Conservation (phyloP, 2,329 filamentous ascomycete genomes). For the Claviceps sp. region DNA sequence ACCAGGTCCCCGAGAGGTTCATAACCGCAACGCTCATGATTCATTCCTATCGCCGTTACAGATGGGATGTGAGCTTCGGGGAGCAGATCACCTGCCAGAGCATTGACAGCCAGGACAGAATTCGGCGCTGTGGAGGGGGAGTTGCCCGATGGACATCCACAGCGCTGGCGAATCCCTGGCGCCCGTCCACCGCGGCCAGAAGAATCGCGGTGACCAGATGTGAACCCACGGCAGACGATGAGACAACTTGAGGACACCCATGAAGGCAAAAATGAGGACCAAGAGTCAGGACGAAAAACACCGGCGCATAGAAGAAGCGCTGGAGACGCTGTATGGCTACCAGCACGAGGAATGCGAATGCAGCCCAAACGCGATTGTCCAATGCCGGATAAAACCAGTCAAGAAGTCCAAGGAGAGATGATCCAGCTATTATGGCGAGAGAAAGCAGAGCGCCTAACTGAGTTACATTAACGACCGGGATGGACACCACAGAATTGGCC, state of each 20-base stretch:
- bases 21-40: conserved; percentile 62
- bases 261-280: conserved; percentile 43
- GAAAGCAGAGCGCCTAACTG: conserved; percentile 92
- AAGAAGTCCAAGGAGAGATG: conserved; percentile 52
- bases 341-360: conserved; percentile 60
- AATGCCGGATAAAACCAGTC: conserved; percentile 54
- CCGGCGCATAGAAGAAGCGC: conserved; percentile 64
- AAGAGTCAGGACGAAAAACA: conserved; percentile 52
- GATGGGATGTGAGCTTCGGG: conserved; percentile 53
- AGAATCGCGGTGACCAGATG: conserved; percentile 45
- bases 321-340: conserved; percentile 53
- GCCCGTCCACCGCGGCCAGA: conserved; percentile 22
- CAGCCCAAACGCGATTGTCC: conserved; percentile 68
- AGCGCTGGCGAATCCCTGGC: conserved; percentile 19
- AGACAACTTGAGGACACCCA: conserved; percentile 20
- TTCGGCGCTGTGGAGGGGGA: conserved; percentile 84
- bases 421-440: conserved; percentile 70
- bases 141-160: conserved; percentile 64
- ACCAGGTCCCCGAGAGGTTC: conserved; percentile 80
- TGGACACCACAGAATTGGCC: conserved; percentile 62
- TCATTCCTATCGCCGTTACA: conserved; percentile 56
- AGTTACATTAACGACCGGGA: conserved; percentile 86
- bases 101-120: conserved; percentile 77
- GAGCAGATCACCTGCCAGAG: conserved; percentile 65
- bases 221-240: conserved; percentile 35